Percentiles rank a stretch among this genome's conserved stretches.
These are phyloP conservation scores for Peterozyma xylosa DNA, from an alignment of 805 yeast genomes.

Conservation along the genomic window DNA sequence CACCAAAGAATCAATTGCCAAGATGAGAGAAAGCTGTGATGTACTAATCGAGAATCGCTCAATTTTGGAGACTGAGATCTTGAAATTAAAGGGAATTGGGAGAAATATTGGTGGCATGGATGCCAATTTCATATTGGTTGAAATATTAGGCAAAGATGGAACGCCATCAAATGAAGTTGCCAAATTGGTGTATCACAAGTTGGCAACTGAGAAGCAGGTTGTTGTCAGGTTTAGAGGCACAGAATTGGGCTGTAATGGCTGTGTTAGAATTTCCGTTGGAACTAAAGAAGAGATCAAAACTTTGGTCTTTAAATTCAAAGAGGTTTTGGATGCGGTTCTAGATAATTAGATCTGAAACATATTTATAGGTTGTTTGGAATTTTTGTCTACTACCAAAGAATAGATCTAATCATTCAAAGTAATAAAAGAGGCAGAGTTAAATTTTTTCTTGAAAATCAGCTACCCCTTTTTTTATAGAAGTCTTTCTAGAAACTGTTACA, in stretches of 20 bases:
- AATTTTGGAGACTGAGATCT: conserved; percentile 44
- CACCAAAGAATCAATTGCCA: conserved; percentile 41
- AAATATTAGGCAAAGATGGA: conserved; percentile 56
- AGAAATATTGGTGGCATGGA: conserved; percentile 75
- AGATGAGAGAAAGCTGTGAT: conserved; percentile 50
- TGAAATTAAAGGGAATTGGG: conserved; percentile 57
- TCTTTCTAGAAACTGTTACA: too few species aligned
- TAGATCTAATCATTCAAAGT: too few species aligned
- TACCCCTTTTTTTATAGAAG: too few species aligned
- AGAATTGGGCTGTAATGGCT: conserved; percentile 86
- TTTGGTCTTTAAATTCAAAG: conserved; percentile 41
- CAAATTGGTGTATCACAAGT: conserved; percentile 47
- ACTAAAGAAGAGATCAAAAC: conserved; percentile 64
- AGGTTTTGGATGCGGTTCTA: conserved; percentile 5
- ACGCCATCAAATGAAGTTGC: conserved; percentile 67
- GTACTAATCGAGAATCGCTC: conserved; percentile 49
- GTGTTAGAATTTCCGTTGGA: conserved; percentile 82
- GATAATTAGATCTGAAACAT: neutral
- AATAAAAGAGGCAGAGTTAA: too few species aligned
- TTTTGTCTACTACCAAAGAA: too few species aligned
- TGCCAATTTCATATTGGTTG: conserved; percentile 77
- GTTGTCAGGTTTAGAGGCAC: conserved; percentile 89
- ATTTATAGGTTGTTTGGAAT: too few species aligned
- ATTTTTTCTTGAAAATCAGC: too few species aligned
- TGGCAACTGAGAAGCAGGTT: conserved; percentile 69